A percentile compares a stretch with the other conserved stretches of the same genome.
phyloP scores from a whole-genome alignment of 208 protist genomes.

The Balamuthia mandrillaris region DNA sequence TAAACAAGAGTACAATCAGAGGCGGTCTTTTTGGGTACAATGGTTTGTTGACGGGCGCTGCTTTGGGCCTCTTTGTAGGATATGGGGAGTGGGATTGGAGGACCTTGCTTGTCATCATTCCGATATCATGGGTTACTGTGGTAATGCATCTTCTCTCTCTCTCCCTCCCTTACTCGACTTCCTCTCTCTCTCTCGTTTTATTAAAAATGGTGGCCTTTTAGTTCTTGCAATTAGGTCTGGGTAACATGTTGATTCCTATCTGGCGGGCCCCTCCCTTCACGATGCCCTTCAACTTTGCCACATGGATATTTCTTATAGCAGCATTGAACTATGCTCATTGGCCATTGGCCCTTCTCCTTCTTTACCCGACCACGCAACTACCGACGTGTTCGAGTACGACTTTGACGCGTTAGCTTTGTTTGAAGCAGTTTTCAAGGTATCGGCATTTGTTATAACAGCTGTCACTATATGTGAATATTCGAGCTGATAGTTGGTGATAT shows the following conservation, averaged over 20 bases:
- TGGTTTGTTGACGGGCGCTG: neutral
- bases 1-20: too few relatives aligned
- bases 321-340: neutral
- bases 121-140: neutral
- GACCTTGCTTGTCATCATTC: neutral
- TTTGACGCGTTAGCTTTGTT: neutral
- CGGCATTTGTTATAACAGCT: too few relatives aligned
- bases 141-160: neutral
- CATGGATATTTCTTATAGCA: neutral
- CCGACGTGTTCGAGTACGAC: neutral
- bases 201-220: neutral
- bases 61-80: neutral
- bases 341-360: too few relatives aligned
- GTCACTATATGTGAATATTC: too few relatives aligned
- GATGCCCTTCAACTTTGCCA: neutral
- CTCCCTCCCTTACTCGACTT: neutral
- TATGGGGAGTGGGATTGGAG: neutral
- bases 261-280: conserved; percentile 2
- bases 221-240: neutral
- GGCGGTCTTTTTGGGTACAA: neutral
- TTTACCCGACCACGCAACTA: neutral
- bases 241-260: neutral
- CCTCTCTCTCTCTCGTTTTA: neutral
- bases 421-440: conserved; percentile 15
- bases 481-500: too few relatives aligned